These are phyloP conservation scores for Marasmius oreades DNA, from an alignment of 1,284 basidiomycete genomes.

Conservation along the genomic window DNA sequence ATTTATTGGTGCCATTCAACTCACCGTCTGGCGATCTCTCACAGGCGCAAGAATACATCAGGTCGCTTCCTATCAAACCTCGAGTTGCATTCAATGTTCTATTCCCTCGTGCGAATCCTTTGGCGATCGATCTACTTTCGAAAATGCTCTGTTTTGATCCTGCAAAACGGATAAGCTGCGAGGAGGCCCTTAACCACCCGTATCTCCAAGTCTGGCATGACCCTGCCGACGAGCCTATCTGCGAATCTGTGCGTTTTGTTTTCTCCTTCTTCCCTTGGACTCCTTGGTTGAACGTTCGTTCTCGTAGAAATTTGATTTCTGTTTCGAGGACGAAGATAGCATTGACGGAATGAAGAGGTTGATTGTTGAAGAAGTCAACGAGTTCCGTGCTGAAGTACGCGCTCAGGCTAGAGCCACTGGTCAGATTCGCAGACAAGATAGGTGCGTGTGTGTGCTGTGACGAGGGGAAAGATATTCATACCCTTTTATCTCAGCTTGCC, in stretches of 20 bases:
- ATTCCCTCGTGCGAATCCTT: constrained; percentile 91
- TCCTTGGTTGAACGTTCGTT: not conserved
- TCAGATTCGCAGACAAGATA: constrained; percentile 71
- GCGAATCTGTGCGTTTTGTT: constrained; percentile 52
- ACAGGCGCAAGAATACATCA: constrained; percentile 97
- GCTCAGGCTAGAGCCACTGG: constrained; percentile 67
- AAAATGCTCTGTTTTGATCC: constrained; percentile 97
- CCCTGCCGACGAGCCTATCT: constrained; percentile 86
- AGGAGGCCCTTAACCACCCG: constrained; percentile 92
- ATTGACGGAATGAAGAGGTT: constrained; percentile 97
- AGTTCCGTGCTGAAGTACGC: constrained; percentile 86
- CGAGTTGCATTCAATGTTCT: constrained; percentile 88
- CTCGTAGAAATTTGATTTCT: constrained; percentile 87
- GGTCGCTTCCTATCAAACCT: constrained; percentile 95
- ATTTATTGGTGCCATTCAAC: not conserved
- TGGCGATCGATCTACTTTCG: constrained; percentile 89
- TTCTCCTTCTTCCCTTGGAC: constrained; percentile 9
- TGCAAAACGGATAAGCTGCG: constrained; percentile 91
- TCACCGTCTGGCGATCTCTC: not conserved
- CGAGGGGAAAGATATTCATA: constrained; percentile 3
- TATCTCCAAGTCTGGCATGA: constrained; percentile 96
- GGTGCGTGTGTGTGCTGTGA: constrained; percentile 35
- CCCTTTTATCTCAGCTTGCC: constrained; percentile 48
- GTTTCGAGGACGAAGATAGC: constrained; percentile 95
- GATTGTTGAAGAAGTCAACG: constrained; percentile 91